phyloP scores from a whole-genome alignment of 306 rosid species.

The Trifolium fragiferum region DNA sequence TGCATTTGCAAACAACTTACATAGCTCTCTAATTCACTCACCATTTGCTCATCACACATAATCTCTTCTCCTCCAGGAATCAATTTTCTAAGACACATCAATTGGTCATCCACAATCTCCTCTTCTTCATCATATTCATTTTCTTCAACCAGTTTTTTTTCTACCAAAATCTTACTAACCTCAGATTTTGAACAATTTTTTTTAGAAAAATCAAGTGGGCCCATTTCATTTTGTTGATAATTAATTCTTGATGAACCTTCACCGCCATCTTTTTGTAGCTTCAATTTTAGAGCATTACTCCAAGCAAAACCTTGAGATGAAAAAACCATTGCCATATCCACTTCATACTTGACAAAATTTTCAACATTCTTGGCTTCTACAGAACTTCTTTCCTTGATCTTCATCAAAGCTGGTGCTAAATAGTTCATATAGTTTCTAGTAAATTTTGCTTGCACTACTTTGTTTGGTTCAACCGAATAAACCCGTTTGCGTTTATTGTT shows the following conservation, averaged over 20 bases:
- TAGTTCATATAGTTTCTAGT: conserved; percentile 57
- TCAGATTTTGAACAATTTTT: neutral
- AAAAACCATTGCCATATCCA: conserved; percentile 73
- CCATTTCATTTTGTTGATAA: neutral
- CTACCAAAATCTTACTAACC: neutral
- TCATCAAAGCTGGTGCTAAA: conserved; percentile 59
- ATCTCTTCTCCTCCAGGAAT: conserved; percentile 75
- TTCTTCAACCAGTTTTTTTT: conserved; percentile 2
- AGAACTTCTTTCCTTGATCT: conserved; percentile 42
- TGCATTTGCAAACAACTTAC: conserved; percentile 74
- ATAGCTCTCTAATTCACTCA: conserved; percentile 63
- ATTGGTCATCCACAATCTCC: conserved; percentile 27
- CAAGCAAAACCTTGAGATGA: conserved; percentile 69
- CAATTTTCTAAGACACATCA: conserved; percentile 53
- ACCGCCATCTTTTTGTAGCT: conserved; percentile 44
- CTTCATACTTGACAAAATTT: conserved; percentile 59
- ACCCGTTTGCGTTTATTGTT: conserved; percentile 57
- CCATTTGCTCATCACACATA: conserved; percentile 52
- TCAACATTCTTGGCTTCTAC: conserved; percentile 25
- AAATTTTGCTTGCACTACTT: conserved; percentile 45
- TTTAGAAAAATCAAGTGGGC: neutral
- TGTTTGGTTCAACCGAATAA: conserved; percentile 56
- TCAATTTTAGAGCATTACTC: conserved; percentile 61
- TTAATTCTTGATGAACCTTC: neutral
- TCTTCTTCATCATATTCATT: conserved; percentile 15